Base-by-base conservation (phyloP, 108 stramenopile species). In the Fistulifera solaris region DNA sequence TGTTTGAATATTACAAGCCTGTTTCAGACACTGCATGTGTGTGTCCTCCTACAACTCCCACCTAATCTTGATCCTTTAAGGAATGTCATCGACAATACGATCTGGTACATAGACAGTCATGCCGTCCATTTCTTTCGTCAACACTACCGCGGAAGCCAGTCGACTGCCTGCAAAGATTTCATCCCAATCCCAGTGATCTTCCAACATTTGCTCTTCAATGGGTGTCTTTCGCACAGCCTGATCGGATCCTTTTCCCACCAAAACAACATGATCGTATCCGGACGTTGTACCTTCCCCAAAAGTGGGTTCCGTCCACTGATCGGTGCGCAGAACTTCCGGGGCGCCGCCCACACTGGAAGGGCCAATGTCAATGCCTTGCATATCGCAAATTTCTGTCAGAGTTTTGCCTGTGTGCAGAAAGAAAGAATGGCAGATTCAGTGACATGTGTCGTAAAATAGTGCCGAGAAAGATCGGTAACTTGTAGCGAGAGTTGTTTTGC, bases 41-140 rank as follows among this genome's bases (percentile, higher is more conserved):
- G 31, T 35, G 54, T 39, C 54, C 16, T 40, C 38, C 3, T 18
- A 16, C 22, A n/a, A 53, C 27, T 8, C 24, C 21, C 10, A 28
- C 10, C 26, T 53, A 17, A 12, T 11, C 24, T 53, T 12, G 4
- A 7, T 25, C 6, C 42, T 13, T 68, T 80, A 93, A 19, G 86
- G 86, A 58, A 81, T 85, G 52, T 83, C 83, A 69, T 81, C 81
- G 46, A 70, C 75, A 46, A 94, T 58, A 47, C 93, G 82, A 61
- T 82, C 83, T n/a, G 93, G 93, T 14, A 94, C 81, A 66, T 76
- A 94, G 38, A 94, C 87, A 14, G 70, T 79, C 87, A 94, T 84
- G 8, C 93, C 93, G 63, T 94, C 78, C 88, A 94, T 89, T 49
- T 70, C 79, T 58, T 77, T 73, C 38, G 72, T 88, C 42, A 94